phyloP scores from a whole-genome alignment of 495 filamentous ascomycete species.

The Evernia prunastri region DNA sequence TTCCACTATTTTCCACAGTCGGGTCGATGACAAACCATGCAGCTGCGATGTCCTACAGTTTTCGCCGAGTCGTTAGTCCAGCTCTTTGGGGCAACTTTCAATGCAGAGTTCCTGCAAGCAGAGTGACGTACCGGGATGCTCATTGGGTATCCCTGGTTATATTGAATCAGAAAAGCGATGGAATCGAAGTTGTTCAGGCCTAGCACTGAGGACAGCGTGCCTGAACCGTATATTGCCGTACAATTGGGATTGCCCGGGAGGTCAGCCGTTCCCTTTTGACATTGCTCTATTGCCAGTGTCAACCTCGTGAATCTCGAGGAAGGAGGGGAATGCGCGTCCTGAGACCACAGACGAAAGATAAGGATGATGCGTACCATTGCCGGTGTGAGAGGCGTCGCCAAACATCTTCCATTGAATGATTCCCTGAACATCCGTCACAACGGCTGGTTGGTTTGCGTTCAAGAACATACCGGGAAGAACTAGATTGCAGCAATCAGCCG shows the following conservation, averaged over 20 bases:
- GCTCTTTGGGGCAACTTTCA: neutral
- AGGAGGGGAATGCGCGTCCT: neutral
- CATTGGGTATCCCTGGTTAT: constrained; percentile 21
- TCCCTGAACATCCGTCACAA: constrained; percentile 4
- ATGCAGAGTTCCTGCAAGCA: neutral
- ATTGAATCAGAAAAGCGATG: constrained; percentile 20
- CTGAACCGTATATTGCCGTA: constrained; percentile 15
- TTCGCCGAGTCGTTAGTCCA: neutral
- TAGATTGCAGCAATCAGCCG: constrained; percentile 1
- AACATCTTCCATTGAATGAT: constrained; percentile 23
- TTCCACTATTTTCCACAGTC: constrained; percentile 1
- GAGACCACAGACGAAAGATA: neutral
- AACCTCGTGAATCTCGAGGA: neutral
- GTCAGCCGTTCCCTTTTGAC: constrained; percentile 11
- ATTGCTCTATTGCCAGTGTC: constrained; percentile 11
- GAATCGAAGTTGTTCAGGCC: constrained; percentile 20
- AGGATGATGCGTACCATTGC: constrained; percentile 11
- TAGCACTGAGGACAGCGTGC: constrained; percentile 13
- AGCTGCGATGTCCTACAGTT: constrained; percentile 13
- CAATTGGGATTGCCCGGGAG: constrained; percentile 16
- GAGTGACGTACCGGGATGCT: constrained; percentile 1
- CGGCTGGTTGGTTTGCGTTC: neutral
- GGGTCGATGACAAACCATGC: constrained; percentile 9
- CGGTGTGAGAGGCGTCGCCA: constrained; percentile 14
- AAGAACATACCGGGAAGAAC: constrained; percentile 18